Base-by-base conservation (phyloP, 495 filamentous ascomycete genomes). In the Talaromyces stipitatus region DNA sequence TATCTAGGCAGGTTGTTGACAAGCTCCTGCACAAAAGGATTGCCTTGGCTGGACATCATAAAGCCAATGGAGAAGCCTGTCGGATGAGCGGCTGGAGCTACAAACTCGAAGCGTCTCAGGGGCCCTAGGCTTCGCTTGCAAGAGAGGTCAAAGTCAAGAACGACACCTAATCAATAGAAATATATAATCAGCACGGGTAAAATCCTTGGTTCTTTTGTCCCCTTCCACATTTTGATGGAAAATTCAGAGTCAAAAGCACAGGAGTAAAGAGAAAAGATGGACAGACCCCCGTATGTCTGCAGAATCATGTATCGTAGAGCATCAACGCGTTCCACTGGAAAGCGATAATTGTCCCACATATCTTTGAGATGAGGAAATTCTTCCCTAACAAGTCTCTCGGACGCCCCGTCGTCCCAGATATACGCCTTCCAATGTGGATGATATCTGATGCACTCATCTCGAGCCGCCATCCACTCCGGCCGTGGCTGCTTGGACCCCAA, bases 221-320 rank as follows among this genome's bases (percentile, higher is more conserved):
- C n/a, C n/a, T n/a, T n/a, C n/a, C n/a, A n/a, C n/a, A n/a, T n/a
- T n/a, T n/a, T n/a, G n/a, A n/a, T n/a, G n/a, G n/a, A n/a, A n/a
- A n/a, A n/a, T n/a, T n/a, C n/a, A n/a, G n/a, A n/a, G n/a, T n/a
- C n/a, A n/a, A n/a, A n/a, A 27, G 4, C 23, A 14, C 12, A 2
- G 12, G 7, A 23, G 41, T 55, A 16, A 38, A 18, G 18, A 32
- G n/a, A 27, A 36, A 53, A 4, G 6, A 20, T 1, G 7, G 12
- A 53, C 32, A 86, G 79, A 26, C 87, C 87, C n/a, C 87, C 87
- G 60, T 81, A 88, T 57, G 84, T 78, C 38, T 76, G 70, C n/a
- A 90, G 65, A 9, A 88, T 66, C 64, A 90, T 89, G 64, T 90
- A 90, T 33, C 85, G 78, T 52, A 89, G 81, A 1, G 85, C 75